Evolutionary conservation across 345 rosid species (phyloP).

Genomic region (Murraya paniculata): DNA sequence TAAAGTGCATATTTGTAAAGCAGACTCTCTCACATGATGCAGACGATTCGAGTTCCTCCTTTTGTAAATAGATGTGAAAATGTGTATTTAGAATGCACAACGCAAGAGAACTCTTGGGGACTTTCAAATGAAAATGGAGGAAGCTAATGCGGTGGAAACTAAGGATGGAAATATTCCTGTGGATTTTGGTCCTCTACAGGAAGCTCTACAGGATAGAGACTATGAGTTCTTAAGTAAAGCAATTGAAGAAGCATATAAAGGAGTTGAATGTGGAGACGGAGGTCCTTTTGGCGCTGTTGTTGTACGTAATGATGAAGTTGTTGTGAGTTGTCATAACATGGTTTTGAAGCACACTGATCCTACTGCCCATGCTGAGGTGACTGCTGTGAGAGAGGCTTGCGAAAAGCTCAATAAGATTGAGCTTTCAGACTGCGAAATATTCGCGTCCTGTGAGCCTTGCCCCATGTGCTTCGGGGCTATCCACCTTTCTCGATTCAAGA

Average conservation of each 20-base stretch:
- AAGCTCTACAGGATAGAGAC: slow-evolving; percentile 84
- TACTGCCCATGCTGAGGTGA: slow-evolving; percentile 97
- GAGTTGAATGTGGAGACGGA: slow-evolving; percentile 95
- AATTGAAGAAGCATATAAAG: slow-evolving; percentile 96
- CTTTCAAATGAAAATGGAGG: too few relatives aligned
- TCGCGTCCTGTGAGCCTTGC: slow-evolving; percentile 68
- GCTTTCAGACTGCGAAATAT: slow-evolving; percentile 63
- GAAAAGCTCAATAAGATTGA: slow-evolving; percentile 52
- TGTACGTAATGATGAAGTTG: slow-evolving; percentile 70
- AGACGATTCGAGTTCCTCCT: too few relatives aligned
- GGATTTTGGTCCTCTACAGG: too few relatives aligned
- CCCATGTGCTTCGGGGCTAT: slow-evolving; percentile 78
- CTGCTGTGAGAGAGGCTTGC: slow-evolving; percentile 96
- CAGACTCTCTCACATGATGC: too few relatives aligned
- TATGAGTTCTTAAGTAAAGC: slow-evolving; percentile 77
- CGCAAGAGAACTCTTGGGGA: too few relatives aligned
- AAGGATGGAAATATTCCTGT: too few relatives aligned
- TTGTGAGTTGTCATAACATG: slow-evolving; percentile 95
- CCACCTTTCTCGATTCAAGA: slow-evolving; percentile 59
- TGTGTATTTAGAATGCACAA: too few relatives aligned
- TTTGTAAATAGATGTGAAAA: too few relatives aligned
- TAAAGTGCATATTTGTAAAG: too few relatives aligned
- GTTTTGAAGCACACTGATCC: slow-evolving; percentile 85
- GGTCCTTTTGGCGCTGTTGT: slow-evolving; percentile 99
- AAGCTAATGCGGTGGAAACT: too few relatives aligned